Evolutionary conservation across 805 yeast species (phyloP).

Genomic region (Saturnispora sekii): DNA sequence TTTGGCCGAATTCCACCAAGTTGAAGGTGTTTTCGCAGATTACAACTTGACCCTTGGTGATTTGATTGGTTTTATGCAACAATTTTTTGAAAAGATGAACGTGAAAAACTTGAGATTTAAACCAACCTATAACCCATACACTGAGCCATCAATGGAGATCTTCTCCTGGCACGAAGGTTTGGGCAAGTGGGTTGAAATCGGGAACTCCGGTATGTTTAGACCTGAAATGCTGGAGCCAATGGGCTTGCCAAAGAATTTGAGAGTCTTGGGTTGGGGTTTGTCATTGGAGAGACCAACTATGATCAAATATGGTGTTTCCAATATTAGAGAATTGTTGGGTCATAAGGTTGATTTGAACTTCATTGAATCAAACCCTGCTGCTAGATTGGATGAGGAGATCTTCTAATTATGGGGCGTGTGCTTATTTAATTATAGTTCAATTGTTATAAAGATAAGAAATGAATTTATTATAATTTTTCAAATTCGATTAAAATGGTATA

Average conservation of each 20-base stretch:
- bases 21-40: conserved; percentile 98
- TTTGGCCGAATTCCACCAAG: conserved; percentile 98
- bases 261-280: conserved; percentile 96
- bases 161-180: conserved; percentile 94
- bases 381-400: conserved; percentile 80
- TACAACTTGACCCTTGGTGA: conserved; percentile 92
- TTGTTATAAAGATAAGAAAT: background rate
- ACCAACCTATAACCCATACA: conserved; percentile 98
- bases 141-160: conserved; percentile 97
- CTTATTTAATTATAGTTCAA: background rate
- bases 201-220: conserved; percentile 99
- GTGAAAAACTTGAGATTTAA: conserved; percentile 91
- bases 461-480: background rate
- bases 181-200: conserved; percentile 97
- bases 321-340: conserved; percentile 93
- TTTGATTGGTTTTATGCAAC: conserved; percentile 96
- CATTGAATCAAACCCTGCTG: conserved; percentile 94
- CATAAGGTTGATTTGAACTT: conserved; percentile 94
- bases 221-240: conserved; percentile 98
- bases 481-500: too few relatives aligned
- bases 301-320: conserved; percentile 94
- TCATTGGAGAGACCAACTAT: conserved; percentile 97
- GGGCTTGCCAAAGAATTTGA: conserved; percentile 92
- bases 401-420: conserved; percentile 18
- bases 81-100: conserved; percentile 95